Evolutionary conservation across 139 green algal genomes (phyloP), one percentile per base, ranked within the genome.

Genomic region (Marvania coccoides): DNA sequence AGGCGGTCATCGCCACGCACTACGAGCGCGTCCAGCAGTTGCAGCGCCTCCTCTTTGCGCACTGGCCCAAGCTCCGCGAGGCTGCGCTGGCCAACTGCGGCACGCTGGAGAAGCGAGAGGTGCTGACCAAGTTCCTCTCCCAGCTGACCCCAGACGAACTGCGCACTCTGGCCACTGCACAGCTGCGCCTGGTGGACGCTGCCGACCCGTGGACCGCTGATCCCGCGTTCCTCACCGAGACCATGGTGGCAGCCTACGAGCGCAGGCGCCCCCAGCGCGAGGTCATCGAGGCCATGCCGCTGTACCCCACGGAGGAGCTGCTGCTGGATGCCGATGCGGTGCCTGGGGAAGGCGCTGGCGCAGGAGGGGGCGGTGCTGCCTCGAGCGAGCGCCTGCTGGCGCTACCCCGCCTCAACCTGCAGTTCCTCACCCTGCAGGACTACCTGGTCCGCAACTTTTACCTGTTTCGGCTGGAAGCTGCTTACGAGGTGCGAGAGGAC

Each of bases 381-480:
- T 53, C 58, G 70, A 68, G 85, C 6, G 83, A 93, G 59, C 62
- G 69, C 28, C 83, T 82, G 35, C 79, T 98, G 35, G 88, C 93
- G 19, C 84, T 99, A 58, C 93, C 93, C 29, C 96, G 97, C 75
- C 85, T 99, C 30, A 99, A 98, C 83, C 83, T 99, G 55, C 94
- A 99, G 84, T 99, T 98, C 76, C 83, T 99, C 15, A 96, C 89
- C 1, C 70, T 87, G 10, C 61, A 87, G 38, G 94, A 99, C 81
- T 99, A 99, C 83, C 81, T 99, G 57, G 81, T 98, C 58, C 81
- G 94, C 69, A 96, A 96, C 78, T 98, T 98, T 77, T 83, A 96
- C 75, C 85, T 99, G 28, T 97, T 96, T 75, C 83, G 57, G 42
- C 75, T 98, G 67, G 91, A 98, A 76, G 93, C 94, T 4, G 92